A percentile compares a stretch with the other conserved stretches of the same genome.
phyloP scores from a whole-genome alignment of 768 basidiomycete genomes.

The Collybia sp. region DNA sequence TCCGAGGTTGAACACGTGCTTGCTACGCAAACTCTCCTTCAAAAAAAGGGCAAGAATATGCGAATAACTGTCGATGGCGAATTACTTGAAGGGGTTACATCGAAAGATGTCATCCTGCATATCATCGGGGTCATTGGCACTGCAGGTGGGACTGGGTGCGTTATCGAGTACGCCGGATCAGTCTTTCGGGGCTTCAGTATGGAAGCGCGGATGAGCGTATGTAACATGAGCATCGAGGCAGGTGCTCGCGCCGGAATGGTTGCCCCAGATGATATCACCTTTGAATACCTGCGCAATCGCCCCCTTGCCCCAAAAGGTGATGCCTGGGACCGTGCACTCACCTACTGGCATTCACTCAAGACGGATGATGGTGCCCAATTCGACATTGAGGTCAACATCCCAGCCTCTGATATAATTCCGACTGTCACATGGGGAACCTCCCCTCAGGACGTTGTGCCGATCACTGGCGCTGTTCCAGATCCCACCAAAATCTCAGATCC shows the following conservation, averaged over 20 bases:
- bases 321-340: conserved; percentile 79
- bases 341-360: conserved; percentile 81
- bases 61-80: conserved; percentile 83
- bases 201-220: conserved; percentile 89
- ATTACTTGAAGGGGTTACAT: conserved; percentile 75
- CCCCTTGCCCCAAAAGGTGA: conserved; percentile 82
- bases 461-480: conserved; percentile 78
- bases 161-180: conserved; percentile 90
- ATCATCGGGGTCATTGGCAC: conserved; percentile 91
- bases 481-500: conserved; percentile 63
- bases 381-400: conserved; percentile 76
- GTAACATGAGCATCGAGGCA: conserved; percentile 95
- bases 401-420: conserved; percentile 82
- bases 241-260: conserved; percentile 93
- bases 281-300: conserved; percentile 75
- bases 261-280: conserved; percentile 85
- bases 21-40: conserved; percentile 85
- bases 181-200: conserved; percentile 82
- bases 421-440: conserved; percentile 94
- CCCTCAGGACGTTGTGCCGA: conserved; percentile 83
- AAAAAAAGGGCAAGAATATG: conserved; percentile 91
- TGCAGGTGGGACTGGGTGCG: conserved; percentile 89
- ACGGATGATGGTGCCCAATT: conserved; percentile 82
- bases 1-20: conserved; percentile 94
- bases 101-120: conserved; percentile 88